Evolutionary conservation across 2,329 filamentous ascomycete species (phyloP).

Genomic region (Fusarium domesticum): DNA sequence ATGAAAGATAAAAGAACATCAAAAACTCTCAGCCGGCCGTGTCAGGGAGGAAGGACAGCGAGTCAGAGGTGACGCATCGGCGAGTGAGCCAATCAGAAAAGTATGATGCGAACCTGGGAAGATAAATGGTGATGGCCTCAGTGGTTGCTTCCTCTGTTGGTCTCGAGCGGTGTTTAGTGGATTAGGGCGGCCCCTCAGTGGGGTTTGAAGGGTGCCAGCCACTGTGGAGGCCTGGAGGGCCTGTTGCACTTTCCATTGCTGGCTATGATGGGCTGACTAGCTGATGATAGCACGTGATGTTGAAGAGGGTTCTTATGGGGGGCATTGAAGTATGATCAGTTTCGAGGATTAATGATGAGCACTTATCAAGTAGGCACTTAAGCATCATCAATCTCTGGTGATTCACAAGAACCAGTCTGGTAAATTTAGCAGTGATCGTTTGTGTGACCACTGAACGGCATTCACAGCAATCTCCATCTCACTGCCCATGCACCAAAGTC

Average conservation of each 20-base stretch:
- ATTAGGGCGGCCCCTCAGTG: conserved; percentile 2
- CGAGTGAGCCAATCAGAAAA: conserved; percentile 23
- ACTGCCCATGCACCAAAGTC: too few species aligned
- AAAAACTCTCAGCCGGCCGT: conserved; percentile 9
- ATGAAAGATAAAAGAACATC: conserved; percentile 5
- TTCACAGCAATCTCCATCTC: too few species aligned
- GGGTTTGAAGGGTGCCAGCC: not conserved
- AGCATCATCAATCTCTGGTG: too few species aligned
- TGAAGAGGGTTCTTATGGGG: not conserved
- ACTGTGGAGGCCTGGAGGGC: conserved; percentile 3
- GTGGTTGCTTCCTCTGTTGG: conserved; percentile 12
- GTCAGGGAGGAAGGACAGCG: conserved; percentile 7
- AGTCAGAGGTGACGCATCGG: conserved; percentile 31
- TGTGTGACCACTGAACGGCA: too few species aligned
- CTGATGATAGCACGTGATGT: not conserved
- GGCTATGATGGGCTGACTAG: not conserved
- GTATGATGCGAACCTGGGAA: conserved; percentile 14
- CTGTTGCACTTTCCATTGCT: not conserved
- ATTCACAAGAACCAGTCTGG: too few species aligned
- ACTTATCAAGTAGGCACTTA: too few species aligned
- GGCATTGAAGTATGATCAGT: not conserved
- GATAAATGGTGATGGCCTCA: conserved; percentile 19
- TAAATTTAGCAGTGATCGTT: too few species aligned
- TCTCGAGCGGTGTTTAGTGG: conserved; percentile 1
- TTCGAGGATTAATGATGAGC: too few species aligned